phyloP scores from a whole-genome alignment of 2,329 filamentous ascomycete species.

The Beauveria scarabaeidicola region DNA sequence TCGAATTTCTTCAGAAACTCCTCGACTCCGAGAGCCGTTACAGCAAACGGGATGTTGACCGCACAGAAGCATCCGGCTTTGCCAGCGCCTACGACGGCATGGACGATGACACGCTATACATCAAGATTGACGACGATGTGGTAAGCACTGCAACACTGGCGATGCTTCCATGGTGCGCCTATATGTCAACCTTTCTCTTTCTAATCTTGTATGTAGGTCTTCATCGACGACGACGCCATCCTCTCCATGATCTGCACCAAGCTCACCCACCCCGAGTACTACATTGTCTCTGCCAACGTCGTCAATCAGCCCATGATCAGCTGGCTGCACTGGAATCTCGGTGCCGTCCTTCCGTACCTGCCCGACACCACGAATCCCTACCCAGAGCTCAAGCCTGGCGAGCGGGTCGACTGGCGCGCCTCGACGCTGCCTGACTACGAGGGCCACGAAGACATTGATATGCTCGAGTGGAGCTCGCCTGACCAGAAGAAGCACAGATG shows the following conservation, averaged over 20 bases:
- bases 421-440: slow-evolving; percentile 29
- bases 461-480: slow-evolving; percentile 24
- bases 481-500: slow-evolving; percentile 40
- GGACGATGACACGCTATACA: slow-evolving; percentile 36
- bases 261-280: slow-evolving; percentile 40
- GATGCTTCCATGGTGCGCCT: neutral
- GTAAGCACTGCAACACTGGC: slow-evolving; percentile 20
- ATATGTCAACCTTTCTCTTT: neutral
- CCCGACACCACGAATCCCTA: slow-evolving; percentile 31
- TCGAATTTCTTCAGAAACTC: slow-evolving; percentile 31
- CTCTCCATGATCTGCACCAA: slow-evolving; percentile 45
- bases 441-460: slow-evolving; percentile 20
- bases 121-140: slow-evolving; percentile 30
- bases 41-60: slow-evolving; percentile 27
- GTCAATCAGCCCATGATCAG: slow-evolving; percentile 47
- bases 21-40: slow-evolving; percentile 29
- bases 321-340: slow-evolving; percentile 45
- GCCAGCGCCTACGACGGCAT: slow-evolving; percentile 34
- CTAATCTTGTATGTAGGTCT: slow-evolving; percentile 20
- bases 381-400: slow-evolving; percentile 19
- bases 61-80: slow-evolving; percentile 26
- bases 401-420: slow-evolving; percentile 27
- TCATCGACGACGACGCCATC: slow-evolving; percentile 33
- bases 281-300: slow-evolving; percentile 46
- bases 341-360: slow-evolving; percentile 43